phyloP scores from a whole-genome alignment of 169 alveolate species.

The Plasmodium gallinaceum region DNA sequence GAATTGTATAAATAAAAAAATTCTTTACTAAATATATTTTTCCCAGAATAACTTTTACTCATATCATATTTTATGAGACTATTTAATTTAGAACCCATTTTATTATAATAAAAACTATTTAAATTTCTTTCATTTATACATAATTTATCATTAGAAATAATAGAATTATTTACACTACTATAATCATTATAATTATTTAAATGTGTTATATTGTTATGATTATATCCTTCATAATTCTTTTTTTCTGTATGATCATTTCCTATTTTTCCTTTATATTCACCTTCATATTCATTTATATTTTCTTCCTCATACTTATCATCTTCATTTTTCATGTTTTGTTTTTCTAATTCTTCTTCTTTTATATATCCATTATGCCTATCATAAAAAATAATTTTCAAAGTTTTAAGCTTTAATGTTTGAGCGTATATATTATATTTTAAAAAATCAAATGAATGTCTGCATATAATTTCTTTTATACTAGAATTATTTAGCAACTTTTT shows the following conservation, averaged over 20 bases:
- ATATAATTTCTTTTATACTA: conserved; percentile 48
- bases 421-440: conserved; percentile 48
- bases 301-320: neutral
- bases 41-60: neutral
- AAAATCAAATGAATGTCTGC: conserved; percentile 60
- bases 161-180: neutral
- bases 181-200: neutral
- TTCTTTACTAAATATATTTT: neutral
- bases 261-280: neutral
- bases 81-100: neutral
- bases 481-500: conserved; percentile 33
- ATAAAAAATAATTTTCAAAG: conserved; percentile 36
- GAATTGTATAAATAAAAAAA: neutral
- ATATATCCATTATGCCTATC: neutral
- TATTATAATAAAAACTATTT: neutral
- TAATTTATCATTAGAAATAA: neutral
- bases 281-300: neutral
- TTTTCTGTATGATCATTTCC: neutral
- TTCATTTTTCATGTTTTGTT: neutral
- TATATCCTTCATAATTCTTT: neutral
- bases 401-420: conserved; percentile 40
- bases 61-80: conserved; percentile 12
- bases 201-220: neutral
- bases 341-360: neutral
- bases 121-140: conserved; percentile 7